These are phyloP conservation scores for Pseudoperonospora humuli DNA, from an alignment of 352 stramenopile genomes.

Conservation along the genomic window DNA sequence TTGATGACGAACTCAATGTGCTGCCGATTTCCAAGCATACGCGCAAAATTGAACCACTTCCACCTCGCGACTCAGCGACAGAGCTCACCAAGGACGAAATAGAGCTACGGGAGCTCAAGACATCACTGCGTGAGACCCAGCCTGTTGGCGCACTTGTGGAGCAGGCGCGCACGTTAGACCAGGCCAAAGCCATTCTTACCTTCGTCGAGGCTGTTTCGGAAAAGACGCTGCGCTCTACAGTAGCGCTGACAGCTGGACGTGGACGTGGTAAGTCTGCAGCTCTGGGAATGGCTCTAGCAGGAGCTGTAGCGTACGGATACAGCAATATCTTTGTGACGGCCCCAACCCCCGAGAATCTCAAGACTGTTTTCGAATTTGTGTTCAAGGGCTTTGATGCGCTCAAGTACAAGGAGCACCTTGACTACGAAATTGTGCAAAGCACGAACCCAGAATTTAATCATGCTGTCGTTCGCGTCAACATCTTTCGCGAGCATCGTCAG, in stretches of 20 bases:
- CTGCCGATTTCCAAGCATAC: constrained; percentile 93
- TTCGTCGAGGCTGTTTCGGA: constrained; percentile 98
- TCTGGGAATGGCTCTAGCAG: constrained; percentile 89
- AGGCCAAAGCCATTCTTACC: constrained; percentile 93
- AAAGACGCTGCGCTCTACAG: constrained; percentile 91
- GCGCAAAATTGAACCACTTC: constrained; percentile 82
- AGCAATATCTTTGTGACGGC: constrained; percentile 97
- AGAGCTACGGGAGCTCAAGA: constrained; percentile 92
- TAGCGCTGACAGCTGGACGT: constrained; percentile 91
- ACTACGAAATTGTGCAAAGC: constrained; percentile 93
- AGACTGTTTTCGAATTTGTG: constrained; percentile 98
- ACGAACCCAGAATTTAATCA: constrained; percentile 82
- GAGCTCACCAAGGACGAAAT: constrained; percentile 68
- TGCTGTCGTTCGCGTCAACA: constrained; percentile 92
- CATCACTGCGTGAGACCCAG: constrained; percentile 92
- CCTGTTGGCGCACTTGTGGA: constrained; percentile 93
- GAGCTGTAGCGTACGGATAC: constrained; percentile 83
- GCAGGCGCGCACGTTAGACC: constrained; percentile 93
- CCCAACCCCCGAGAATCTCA: constrained; percentile 97
- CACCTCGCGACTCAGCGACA: constrained; percentile 43
- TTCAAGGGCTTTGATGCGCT: constrained; percentile 91
- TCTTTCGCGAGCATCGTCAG: constrained; percentile 96
- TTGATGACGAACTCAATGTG: constrained; percentile 99
- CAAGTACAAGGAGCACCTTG: constrained; percentile 95
- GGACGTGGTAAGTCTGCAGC: constrained; percentile 96